Percentiles rank a stretch among this genome's conserved stretches.
Conservation (phyloP, 169 alveolate genomes). For the Eimeria sp. region DNA sequence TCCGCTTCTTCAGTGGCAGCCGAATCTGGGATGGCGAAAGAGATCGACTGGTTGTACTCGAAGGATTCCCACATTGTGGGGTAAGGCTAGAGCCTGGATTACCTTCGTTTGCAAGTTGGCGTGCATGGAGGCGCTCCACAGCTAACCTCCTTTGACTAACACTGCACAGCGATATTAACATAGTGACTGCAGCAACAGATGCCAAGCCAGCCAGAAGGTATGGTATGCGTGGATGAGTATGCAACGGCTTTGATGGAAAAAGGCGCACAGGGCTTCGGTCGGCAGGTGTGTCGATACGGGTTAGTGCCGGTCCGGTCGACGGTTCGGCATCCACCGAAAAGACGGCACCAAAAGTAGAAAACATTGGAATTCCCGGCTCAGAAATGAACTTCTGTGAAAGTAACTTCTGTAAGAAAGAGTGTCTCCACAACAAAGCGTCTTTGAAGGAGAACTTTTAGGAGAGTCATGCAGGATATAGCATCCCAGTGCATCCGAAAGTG, state of each 20-base stretch:
- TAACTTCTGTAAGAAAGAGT: not conserved
- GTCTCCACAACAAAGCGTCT: not conserved
- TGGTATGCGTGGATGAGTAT: not conserved
- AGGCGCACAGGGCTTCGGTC: not conserved
- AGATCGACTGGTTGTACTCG: not conserved
- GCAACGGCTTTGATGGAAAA: not conserved
- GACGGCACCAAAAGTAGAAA: not conserved
- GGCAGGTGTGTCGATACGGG: not conserved
- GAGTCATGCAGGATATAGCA: not conserved
- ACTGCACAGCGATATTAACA: conserved; percentile 4
- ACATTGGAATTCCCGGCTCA: not conserved
- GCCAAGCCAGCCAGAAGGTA: not conserved
- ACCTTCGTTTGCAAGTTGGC: not conserved
- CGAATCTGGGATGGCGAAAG: not conserved
- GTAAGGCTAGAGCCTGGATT: not conserved
- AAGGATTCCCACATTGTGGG: not conserved
- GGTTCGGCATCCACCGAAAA: not conserved
- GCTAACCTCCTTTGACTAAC: not conserved
- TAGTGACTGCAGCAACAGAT: not conserved
- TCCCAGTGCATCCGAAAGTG: not conserved
- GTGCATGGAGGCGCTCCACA: not conserved
- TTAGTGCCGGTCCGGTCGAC: not conserved
- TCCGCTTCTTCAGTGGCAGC: not conserved
- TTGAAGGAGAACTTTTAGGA: not conserved
- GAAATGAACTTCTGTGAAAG: not conserved